Conservation (phyloP, 805 yeast species). For the Yarrowia sp. region DNA sequence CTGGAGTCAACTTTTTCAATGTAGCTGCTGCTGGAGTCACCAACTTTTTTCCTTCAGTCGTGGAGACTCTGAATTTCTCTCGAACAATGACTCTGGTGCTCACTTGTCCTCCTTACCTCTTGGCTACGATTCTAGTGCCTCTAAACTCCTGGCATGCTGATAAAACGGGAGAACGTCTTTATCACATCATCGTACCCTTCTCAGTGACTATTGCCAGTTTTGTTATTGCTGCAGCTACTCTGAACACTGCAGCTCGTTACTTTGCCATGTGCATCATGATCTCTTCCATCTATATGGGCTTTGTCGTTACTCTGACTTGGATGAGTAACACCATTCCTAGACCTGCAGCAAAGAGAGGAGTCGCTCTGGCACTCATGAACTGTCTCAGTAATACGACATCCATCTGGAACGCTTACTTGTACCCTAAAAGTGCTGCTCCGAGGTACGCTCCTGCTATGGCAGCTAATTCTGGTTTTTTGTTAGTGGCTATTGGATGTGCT, state of each 20-base stretch:
- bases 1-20: slow-evolving; percentile 38
- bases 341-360: slow-evolving; percentile 60
- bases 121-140: slow-evolving; percentile 52
- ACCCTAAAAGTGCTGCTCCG: slow-evolving; percentile 28
- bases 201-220: slow-evolving; percentile 40
- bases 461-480: slow-evolving; percentile 28
- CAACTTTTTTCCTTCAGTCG: slow-evolving; percentile 61
- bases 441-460: slow-evolving; percentile 29
- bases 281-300: slow-evolving; percentile 54
- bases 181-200: slow-evolving; percentile 49
- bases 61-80: slow-evolving; percentile 52
- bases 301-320: slow-evolving; percentile 54
- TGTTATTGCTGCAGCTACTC: slow-evolving; percentile 39
- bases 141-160: slow-evolving; percentile 57
- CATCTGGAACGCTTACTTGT: slow-evolving; percentile 31
- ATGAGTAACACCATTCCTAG: slow-evolving; percentile 55
- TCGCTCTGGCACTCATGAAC: slow-evolving; percentile 55
- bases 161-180: slow-evolving; percentile 54
- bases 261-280: slow-evolving; percentile 57
- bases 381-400: slow-evolving; percentile 26
- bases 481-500: slow-evolving; percentile 13
- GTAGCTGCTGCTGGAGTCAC: slow-evolving; percentile 63
- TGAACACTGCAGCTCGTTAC: slow-evolving; percentile 56
- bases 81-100: slow-evolving; percentile 52
- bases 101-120: slow-evolving; percentile 58